A percentile compares a stretch with the other conserved stretches of the same genome.
Evolutionary conservation across 768 basidiomycete genomes (phyloP).

Genomic region (Exidia glandulosa): DNA sequence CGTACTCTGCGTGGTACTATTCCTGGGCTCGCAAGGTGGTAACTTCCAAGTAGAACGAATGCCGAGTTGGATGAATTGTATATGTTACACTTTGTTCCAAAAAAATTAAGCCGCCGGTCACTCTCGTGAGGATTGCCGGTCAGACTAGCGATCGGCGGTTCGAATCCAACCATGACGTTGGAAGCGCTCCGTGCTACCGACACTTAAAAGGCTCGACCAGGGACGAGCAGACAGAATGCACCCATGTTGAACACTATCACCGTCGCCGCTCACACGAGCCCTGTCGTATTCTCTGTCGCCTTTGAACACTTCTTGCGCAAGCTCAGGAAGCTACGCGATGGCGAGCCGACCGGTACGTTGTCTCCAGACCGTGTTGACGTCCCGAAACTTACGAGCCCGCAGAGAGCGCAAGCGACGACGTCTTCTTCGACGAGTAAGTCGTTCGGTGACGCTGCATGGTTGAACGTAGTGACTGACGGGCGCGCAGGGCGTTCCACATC

Average conservation of each 20-base stretch:
- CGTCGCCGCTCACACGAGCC: not conserved
- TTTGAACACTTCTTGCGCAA: constrained; percentile 4
- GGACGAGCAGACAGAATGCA: too few species aligned
- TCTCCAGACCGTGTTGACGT: not conserved
- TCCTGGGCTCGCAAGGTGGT: too few species aligned
- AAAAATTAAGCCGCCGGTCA: too few species aligned
- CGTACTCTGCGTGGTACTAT: not conserved
- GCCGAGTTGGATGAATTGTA: too few species aligned
- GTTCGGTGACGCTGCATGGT: not conserved
- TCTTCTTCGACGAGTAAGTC: constrained; percentile 59
- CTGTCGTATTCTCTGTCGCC: not conserved
- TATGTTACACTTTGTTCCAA: too few species aligned
- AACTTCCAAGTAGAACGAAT: too few species aligned
- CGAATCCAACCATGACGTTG: too few species aligned
- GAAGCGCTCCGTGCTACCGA: too few species aligned
- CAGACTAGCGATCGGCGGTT: too few species aligned
- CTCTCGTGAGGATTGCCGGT: too few species aligned
- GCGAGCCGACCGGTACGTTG: not conserved
- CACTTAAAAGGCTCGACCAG: too few species aligned
- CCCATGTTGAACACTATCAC: not conserved
- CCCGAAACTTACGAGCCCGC: not conserved
- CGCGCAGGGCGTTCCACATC: constrained; percentile 50
- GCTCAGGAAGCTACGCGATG: not conserved
- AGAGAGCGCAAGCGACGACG: constrained; percentile 43
- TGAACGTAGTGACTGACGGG: not conserved